These are phyloP conservation scores for Saturnispora saitoi DNA, from an alignment of 805 yeast genomes.

Conservation along the genomic window DNA sequence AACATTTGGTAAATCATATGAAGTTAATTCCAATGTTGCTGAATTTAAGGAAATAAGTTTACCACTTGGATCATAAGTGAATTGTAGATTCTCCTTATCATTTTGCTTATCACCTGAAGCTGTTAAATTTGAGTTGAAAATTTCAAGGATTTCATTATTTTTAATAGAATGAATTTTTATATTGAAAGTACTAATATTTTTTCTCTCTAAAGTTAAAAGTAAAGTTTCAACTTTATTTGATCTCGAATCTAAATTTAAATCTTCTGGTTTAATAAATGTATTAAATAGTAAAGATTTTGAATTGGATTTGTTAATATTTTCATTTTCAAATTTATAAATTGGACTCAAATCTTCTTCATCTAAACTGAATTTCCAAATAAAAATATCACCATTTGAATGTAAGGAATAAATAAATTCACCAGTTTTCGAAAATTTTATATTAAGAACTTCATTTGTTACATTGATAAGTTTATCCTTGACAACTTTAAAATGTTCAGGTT, in stretches of 20 bases:
- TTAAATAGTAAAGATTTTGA: slow-evolving; percentile 15
- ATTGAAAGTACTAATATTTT: slow-evolving; percentile 15
- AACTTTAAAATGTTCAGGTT: slow-evolving; percentile 27
- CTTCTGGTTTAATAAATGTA: slow-evolving; percentile 22
- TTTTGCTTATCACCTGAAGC: slow-evolving; percentile 10
- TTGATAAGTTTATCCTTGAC: slow-evolving; percentile 25
- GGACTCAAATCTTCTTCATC: slow-evolving; percentile 12
- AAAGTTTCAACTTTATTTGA: slow-evolving; percentile 17
- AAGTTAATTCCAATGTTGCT: slow-evolving; percentile 14
- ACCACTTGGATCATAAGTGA: slow-evolving; percentile 25
- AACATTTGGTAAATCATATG: slow-evolving; percentile 27
- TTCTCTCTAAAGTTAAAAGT: slow-evolving; percentile 18
- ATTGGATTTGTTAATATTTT: slow-evolving; percentile 9
- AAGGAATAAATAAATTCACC: slow-evolving; percentile 27
- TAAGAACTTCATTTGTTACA: slow-evolving; percentile 20
- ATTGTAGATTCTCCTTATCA: slow-evolving; percentile 9
- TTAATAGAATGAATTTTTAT: slow-evolving; percentile 24
- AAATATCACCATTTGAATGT: slow-evolving; percentile 25
- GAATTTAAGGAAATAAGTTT: slow-evolving; percentile 20
- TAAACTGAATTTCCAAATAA: slow-evolving; percentile 18
- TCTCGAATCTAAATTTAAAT: slow-evolving; percentile 18
- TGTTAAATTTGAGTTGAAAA: slow-evolving; percentile 21
- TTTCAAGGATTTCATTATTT: slow-evolving; percentile 22
- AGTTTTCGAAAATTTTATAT: slow-evolving; percentile 22
- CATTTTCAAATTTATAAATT: slow-evolving; percentile 8